Percentiles rank a stretch among this genome's conserved stretches.
Conservation (phyloP, 2,329 filamentous ascomycete species). For the Verticillium klebahnii region DNA sequence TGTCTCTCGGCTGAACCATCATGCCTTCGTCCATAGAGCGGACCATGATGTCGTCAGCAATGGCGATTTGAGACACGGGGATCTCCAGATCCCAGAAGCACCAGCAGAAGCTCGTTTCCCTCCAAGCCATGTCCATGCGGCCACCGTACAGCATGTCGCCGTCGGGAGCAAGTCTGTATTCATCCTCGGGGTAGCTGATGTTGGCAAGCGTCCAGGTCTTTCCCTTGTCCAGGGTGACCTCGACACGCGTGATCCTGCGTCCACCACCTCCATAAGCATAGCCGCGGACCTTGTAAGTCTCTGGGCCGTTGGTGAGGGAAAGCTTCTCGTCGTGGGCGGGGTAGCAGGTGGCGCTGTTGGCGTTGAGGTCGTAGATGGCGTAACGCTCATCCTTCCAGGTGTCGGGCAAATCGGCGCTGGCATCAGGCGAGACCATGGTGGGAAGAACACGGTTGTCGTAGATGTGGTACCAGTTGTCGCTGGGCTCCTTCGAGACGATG, state of each 20-base stretch:
- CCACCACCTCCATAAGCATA: slow-evolving; percentile 90
- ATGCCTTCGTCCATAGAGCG: slow-evolving; percentile 88
- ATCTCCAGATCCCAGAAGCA: slow-evolving; percentile 83
- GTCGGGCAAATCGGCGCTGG: slow-evolving; percentile 65
- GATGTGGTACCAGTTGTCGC: slow-evolving; percentile 93
- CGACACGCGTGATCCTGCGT: slow-evolving; percentile 75
- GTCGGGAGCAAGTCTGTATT: slow-evolving; percentile 62
- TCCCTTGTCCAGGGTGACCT: slow-evolving; percentile 79
- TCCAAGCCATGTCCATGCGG: slow-evolving; percentile 72
- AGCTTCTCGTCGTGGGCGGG: slow-evolving; percentile 74
- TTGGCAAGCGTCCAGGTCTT: slow-evolving; percentile 73
- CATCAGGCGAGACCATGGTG: slow-evolving; percentile 79
- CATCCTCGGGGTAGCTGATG: slow-evolving; percentile 80
- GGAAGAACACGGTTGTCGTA: slow-evolving; percentile 90
- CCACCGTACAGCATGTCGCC: slow-evolving; percentile 68
- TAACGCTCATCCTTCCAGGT: slow-evolving; percentile 90
- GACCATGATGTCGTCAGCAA: slow-evolving; percentile 70
- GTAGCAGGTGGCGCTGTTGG: slow-evolving; percentile 77
- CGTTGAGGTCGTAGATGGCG: slow-evolving; percentile 86
- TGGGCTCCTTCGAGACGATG: slow-evolving; percentile 71
- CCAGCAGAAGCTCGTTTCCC: slow-evolving; percentile 84
- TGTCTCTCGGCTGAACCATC: slow-evolving; percentile 81
- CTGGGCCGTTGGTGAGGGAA: slow-evolving; percentile 29
- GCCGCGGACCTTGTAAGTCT: slow-evolving; percentile 63
- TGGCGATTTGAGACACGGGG: slow-evolving; percentile 53